A percentile compares a stretch with the other conserved stretches of the same genome.
phyloP scores from a whole-genome alignment of 768 basidiomycete genomes.

The Lactarius deliciosus region DNA sequence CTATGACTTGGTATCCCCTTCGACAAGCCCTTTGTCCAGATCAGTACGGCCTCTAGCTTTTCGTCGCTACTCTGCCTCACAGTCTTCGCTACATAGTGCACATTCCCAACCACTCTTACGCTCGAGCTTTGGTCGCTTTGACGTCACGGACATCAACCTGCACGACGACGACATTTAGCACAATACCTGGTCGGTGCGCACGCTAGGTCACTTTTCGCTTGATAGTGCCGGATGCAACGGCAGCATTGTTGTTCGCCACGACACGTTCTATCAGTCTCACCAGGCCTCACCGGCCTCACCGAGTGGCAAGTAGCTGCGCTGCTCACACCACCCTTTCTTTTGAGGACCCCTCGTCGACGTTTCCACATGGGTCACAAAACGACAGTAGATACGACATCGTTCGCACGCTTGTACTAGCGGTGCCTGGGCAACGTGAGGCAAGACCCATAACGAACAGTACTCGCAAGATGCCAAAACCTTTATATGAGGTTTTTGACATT shows the following conservation, averaged over 20 bases:
- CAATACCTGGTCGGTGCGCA: conserved; percentile 60
- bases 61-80: conserved; percentile 66
- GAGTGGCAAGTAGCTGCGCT: conserved; percentile 41
- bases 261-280: conserved; percentile 43
- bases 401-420: conserved; percentile 47
- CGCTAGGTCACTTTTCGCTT: conserved; percentile 30
- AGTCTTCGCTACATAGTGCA: conserved; percentile 61
- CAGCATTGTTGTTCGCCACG: conserved; percentile 40
- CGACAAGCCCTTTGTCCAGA: conserved; percentile 39
- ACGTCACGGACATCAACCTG: conserved; percentile 59
- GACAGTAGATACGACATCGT: conserved; percentile 17
- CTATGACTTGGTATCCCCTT: conserved; percentile 65
- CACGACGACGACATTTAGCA: conserved; percentile 49
- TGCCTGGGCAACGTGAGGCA: conserved; percentile 60
- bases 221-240: neutral
- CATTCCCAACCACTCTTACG: conserved; percentile 56
- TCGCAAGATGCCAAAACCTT: conserved; percentile 47
- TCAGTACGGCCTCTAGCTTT: conserved; percentile 67
- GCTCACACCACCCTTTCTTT: conserved; percentile 43
- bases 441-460: conserved; percentile 55
- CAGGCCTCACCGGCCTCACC: conserved; percentile 56
- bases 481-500: conserved; percentile 38
- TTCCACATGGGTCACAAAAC: neutral
- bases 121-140: conserved; percentile 47
- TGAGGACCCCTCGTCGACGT: neutral